Evolutionary conservation across 257 asterid species (phyloP).

Genomic region (Solanum raphanifolium): DNA sequence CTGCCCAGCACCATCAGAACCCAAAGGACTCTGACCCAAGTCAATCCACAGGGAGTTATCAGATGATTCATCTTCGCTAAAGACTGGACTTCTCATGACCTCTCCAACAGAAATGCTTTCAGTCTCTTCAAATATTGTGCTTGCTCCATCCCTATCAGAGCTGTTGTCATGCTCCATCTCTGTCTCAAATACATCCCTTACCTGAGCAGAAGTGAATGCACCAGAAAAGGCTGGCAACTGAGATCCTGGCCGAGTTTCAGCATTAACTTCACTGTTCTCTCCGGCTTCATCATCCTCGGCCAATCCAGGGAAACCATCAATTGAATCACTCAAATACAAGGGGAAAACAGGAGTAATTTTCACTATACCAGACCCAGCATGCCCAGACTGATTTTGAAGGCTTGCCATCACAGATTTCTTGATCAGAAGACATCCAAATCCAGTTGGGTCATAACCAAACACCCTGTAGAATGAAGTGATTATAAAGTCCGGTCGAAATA

Average conservation of each 20-base stretch:
- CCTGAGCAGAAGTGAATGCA: conserved; percentile 93
- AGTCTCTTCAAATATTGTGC: conserved; percentile 90
- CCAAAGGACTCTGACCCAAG: conserved; percentile 87
- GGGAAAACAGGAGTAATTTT: conserved; percentile 90
- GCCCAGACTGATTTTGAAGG: conserved; percentile 91
- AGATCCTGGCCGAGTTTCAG: conserved; percentile 51
- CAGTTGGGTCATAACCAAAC: conserved; percentile 96
- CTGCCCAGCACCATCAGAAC: conserved; percentile 55
- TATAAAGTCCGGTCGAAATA: conserved; percentile 92
- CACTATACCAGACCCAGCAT: conserved; percentile 92
- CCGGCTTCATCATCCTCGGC: conserved; percentile 54
- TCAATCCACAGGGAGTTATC: conserved; percentile 98
- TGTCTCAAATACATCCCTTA: conserved; percentile 80
- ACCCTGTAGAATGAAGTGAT: conserved; percentile 93
- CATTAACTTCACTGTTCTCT: conserved; percentile 42
- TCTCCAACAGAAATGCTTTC: conserved; percentile 92
- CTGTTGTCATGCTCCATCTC: conserved; percentile 88
- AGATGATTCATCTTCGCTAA: conserved; percentile 94
- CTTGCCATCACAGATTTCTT: conserved; percentile 91
- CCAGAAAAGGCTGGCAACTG: conserved; percentile 99
- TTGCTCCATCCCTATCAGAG: conserved; percentile 88
- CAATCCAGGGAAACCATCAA: conserved; percentile 81
- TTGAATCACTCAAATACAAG: conserved; percentile 76
- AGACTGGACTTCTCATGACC: conserved; percentile 90
- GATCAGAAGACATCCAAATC: conserved; percentile 93